Evolutionary conservation across 208 protist genomes (phyloP).

Genomic region (Naegleria gruberi): DNA sequence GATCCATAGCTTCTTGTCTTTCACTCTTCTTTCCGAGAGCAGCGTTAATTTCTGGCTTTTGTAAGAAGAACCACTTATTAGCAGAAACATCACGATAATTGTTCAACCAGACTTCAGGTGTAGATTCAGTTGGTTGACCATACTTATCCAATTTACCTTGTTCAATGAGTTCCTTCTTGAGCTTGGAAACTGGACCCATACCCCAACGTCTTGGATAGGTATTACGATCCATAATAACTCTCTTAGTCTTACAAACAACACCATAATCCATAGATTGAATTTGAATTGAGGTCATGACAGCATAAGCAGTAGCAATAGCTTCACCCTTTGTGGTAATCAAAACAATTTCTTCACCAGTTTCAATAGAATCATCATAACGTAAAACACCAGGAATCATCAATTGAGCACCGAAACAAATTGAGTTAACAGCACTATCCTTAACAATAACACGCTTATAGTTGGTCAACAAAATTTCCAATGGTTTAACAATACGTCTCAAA

Average conservation of each 20-base stretch:
- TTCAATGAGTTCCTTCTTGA: conserved; percentile 94
- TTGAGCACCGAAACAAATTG: conserved; percentile 98
- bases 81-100: conserved; percentile 82
- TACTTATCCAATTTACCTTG: conserved; percentile 96
- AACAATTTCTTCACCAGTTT: conserved; percentile 91
- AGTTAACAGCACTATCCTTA: conserved; percentile 98
- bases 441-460: conserved; percentile 97
- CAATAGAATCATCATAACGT: conserved; percentile 91
- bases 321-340: conserved; percentile 99
- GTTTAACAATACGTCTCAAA: conserved; percentile 90
- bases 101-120: conserved; percentile 79
- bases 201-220: conserved; percentile 98
- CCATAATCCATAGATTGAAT: conserved; percentile 95
- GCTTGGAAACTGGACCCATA: conserved; percentile 79
- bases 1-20: not conserved
- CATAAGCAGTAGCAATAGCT: conserved; percentile 95
- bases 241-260: conserved; percentile 95
- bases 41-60: not conserved
- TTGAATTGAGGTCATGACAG: conserved; percentile 93
- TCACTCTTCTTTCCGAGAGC: not conserved
- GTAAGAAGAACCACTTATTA: not conserved
- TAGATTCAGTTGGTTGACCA: conserved; percentile 90
- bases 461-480: conserved; percentile 94
- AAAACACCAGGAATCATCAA: conserved; percentile 97
- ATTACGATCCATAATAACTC: conserved; percentile 99